Percentiles rank a stretch among this genome's conserved stretches.
These are phyloP conservation scores for Purpureocillium lavendulum DNA, from an alignment of 2,329 filamentous ascomycete species.

Conservation along the genomic window DNA sequence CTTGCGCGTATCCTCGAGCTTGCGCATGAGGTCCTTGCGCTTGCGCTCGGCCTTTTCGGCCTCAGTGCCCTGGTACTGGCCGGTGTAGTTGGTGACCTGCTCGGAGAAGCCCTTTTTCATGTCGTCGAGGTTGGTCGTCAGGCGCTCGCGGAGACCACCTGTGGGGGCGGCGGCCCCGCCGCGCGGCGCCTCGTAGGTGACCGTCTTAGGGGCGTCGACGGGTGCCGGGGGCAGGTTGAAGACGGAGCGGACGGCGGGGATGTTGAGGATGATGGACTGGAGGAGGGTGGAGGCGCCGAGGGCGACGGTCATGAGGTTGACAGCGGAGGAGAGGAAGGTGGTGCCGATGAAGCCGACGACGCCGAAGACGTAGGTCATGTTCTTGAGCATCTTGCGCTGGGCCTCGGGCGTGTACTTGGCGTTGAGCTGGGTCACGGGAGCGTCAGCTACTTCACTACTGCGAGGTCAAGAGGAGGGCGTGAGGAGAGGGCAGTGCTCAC, in stretches of 20 bases:
- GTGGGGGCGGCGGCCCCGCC: constrained; percentile 8
- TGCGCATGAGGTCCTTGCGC: constrained; percentile 22
- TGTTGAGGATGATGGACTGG: constrained; percentile 28
- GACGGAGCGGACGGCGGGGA: constrained; percentile 26
- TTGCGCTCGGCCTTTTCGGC: constrained; percentile 25
- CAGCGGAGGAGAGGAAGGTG: constrained; percentile 36
- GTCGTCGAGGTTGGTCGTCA: constrained; percentile 23
- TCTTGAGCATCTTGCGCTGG: constrained; percentile 28
- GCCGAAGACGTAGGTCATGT: constrained; percentile 34
- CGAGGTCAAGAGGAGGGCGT: background rate
- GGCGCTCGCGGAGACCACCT: constrained; percentile 20
- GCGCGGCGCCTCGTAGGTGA: constrained; percentile 27
- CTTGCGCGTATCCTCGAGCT: constrained; percentile 25
- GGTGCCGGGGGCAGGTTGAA: constrained; percentile 27
- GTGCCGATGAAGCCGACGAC: constrained; percentile 35
- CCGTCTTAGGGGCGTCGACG: constrained; percentile 10
- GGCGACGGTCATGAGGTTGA: constrained; percentile 40
- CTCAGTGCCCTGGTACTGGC: constrained; percentile 21
- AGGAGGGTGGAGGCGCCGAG: constrained; percentile 27
- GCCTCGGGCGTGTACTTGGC: constrained; percentile 21
- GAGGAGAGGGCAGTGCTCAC: constrained; percentile 22
- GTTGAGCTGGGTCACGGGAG: constrained; percentile 21
- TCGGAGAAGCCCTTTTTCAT: constrained; percentile 29
- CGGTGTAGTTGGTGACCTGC: constrained; percentile 23
- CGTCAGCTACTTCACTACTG: background rate